These are phyloP conservation scores for Cichorium intybus DNA, from an alignment of 140 eudicot genomes.

Conservation along the genomic window DNA sequence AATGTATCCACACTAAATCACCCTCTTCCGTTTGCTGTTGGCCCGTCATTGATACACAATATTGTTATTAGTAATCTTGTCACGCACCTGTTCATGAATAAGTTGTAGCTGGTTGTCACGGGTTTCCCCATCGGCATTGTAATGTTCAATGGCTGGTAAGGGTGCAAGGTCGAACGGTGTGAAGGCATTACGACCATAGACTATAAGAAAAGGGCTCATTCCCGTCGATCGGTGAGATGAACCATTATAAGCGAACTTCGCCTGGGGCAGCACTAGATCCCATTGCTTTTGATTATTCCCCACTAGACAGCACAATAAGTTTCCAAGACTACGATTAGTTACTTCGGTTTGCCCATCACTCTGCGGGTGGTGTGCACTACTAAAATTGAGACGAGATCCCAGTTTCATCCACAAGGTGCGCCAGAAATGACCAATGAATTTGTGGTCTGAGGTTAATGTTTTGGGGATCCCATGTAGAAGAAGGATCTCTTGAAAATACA, in stretches of 20 bases:
- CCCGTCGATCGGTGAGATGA: constrained; percentile 5
- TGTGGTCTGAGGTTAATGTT: too few relatives aligned
- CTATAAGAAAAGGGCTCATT: constrained; percentile 7
- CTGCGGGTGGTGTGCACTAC: constrained; percentile 10
- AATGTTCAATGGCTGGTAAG: neutral
- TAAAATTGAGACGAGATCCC: constrained; percentile 2
- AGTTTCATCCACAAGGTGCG: neutral
- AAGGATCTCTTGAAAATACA: neutral
- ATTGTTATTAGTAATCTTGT: constrained; percentile 2
- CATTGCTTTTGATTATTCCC: neutral
- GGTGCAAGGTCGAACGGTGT: constrained; percentile 10
- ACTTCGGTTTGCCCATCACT: constrained; percentile 9
- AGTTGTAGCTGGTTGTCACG: neutral
- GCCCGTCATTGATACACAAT: constrained; percentile 4
- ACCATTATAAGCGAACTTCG: too few relatives aligned
- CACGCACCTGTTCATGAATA: constrained; percentile 8
- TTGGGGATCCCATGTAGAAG: neutral
- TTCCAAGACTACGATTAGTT: neutral
- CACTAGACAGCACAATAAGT: neutral
- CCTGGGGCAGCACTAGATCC: neutral
- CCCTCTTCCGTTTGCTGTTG: neutral
- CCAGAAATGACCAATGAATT: neutral
- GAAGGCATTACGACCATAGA: constrained; percentile 3
- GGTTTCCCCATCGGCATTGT: neutral
- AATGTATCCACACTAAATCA: too few relatives aligned